Percentiles rank a stretch among this genome's conserved stretches.
Conservation (phyloP, 2,329 filamentous ascomycete genomes). For the Cordyceps sp. region DNA sequence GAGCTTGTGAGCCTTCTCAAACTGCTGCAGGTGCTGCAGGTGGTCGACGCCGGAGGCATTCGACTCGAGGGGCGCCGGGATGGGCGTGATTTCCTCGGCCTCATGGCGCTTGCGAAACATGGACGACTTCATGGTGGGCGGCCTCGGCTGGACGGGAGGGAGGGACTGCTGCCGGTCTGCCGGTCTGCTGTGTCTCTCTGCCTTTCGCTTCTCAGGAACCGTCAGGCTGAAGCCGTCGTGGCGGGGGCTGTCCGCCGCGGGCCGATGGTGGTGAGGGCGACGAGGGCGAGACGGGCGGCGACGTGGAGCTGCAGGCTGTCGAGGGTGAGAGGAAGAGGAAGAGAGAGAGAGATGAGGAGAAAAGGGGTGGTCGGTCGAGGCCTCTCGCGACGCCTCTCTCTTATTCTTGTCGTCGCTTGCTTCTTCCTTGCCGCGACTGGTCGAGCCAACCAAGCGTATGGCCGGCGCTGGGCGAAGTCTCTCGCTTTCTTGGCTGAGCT, state of each 20-base stretch:
- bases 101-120: conserved; percentile 29
- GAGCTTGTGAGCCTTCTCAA: conserved; percentile 44
- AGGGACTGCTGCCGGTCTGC: too few relatives aligned
- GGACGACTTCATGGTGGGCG: conserved; percentile 15
- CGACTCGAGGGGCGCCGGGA: conserved; percentile 20
- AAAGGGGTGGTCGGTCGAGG: not conserved
- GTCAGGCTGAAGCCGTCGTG: too few relatives aligned
- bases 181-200: too few relatives aligned
- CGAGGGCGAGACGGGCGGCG: too few relatives aligned
- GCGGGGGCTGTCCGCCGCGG: too few relatives aligned
- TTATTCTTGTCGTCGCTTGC: too few relatives aligned
- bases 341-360: not conserved
- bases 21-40: conserved; percentile 31
- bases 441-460: too few relatives aligned
- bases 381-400: not conserved
- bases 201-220: not conserved
- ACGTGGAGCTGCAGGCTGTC: not conserved
- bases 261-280: too few relatives aligned
- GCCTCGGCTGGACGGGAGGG: not conserved
- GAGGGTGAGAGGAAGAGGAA: not conserved
- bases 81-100: conserved; percentile 26
- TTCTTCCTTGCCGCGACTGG: too few relatives aligned
- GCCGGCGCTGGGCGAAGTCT: too few relatives aligned
- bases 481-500: too few relatives aligned
- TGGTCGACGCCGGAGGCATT: conserved; percentile 23